Evolutionary conservation across 768 basidiomycete genomes (phyloP), one percentile per base, ranked within the genome.

Genomic region (Lepiota venenata): DNA sequence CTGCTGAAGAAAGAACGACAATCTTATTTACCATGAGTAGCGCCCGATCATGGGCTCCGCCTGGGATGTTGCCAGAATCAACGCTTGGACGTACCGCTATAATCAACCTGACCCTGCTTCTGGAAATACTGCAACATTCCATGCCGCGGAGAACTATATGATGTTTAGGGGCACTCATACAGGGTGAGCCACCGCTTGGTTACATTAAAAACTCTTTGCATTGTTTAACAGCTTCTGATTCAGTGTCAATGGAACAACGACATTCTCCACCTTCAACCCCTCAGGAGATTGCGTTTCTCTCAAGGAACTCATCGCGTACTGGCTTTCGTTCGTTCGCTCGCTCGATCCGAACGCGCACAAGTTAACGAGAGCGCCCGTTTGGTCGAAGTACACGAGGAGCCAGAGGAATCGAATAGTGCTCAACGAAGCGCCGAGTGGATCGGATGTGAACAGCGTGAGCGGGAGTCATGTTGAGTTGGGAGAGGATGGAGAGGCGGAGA

Each of bases 121-220:
- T 3, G 67, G 67, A 14, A 67, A 68, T 15, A 48, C 63, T 0
- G 67, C 47, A 7, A 77, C 80, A 1, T 64, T 49, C 1, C 83
- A 84, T 57, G 76, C 83, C 6, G 74, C 84, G 0, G 84, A 83
- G 62, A 84, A 85, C 60, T 84, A 80, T 79, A 84, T 83, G 81
- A 80, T 85, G 83, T 84, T 83, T 69, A 64, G 66, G 20, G 84
- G 85, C 1, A 77, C 73, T 1, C 79, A 79, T 54, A 83, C 83
- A 27, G 84, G 84, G 85, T 83, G 60, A 16, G 71, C 60, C 10
- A 9, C n/a, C 22, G 10, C 32, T 9, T 1, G 32, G 18, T 21
- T 18, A 32, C 5, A 52, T 9, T 36, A 18, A 45, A 45, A 14
- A 12, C 45, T 15, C 49, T n/a, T n/a, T n/a, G n/a, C 12, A 3